phyloP scores from a whole-genome alignment of 495 filamentous ascomycete genomes.

The Penicillium robsamsonii region DNA sequence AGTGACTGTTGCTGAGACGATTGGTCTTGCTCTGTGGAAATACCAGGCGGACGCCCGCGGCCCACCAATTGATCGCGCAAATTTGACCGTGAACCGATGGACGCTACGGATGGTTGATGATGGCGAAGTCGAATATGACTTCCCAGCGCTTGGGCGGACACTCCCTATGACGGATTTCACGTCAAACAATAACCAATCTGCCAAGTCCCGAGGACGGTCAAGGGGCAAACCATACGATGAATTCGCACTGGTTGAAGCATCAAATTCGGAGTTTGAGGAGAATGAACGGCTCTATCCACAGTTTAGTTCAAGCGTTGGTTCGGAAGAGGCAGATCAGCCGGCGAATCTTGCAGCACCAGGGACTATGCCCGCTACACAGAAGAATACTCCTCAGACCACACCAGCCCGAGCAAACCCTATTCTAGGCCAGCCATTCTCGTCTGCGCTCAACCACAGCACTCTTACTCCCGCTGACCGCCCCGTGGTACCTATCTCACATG shows the following conservation, averaged over 20 bases:
- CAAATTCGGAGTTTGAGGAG: constrained; percentile 70
- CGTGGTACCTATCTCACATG: constrained; percentile 51
- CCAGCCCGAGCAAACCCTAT: constrained; percentile 56
- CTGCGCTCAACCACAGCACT: constrained; percentile 54
- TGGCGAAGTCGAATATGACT: constrained; percentile 94
- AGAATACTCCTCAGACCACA: constrained; percentile 23
- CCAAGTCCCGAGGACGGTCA: constrained; percentile 61
- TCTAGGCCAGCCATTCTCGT: constrained; percentile 49
- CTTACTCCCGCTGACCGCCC: constrained; percentile 64
- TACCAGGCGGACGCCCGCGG: constrained; percentile 79
- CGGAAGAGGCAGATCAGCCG: constrained; percentile 38
- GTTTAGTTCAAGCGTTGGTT: constrained; percentile 56
- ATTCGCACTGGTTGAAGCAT: constrained; percentile 85
- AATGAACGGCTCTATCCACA: constrained; percentile 74
- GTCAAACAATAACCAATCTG: constrained; percentile 78
- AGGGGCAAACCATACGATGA: constrained; percentile 87
- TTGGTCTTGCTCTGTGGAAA: constrained; percentile 83
- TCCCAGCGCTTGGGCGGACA: constrained; percentile 78
- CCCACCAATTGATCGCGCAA: constrained; percentile 64
- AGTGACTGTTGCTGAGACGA: constrained; percentile 84
- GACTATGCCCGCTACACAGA: constrained; percentile 27
- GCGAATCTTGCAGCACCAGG: constrained; percentile 46
- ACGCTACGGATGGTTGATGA: constrained; percentile 92
- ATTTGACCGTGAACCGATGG: constrained; percentile 88
- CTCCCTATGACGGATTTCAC: constrained; percentile 82